phyloP scores from a whole-genome alignment of 768 basidiomycete species.

The Boletus tomentosulus region DNA sequence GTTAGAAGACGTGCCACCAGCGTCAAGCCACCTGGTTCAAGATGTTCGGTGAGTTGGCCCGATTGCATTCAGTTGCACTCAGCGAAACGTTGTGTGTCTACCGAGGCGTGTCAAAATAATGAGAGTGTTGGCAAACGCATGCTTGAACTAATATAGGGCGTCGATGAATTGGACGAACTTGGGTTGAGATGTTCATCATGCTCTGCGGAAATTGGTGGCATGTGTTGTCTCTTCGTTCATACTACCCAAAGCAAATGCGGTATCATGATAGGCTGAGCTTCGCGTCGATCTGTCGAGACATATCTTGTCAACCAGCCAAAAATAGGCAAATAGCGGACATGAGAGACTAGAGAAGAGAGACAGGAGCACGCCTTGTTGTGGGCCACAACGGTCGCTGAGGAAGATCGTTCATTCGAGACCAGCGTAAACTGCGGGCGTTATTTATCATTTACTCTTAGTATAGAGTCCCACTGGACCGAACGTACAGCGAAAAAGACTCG shows the following conservation, averaged over 20 bases:
- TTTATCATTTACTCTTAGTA: background rate
- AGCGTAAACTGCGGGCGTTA: background rate
- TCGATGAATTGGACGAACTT: background rate
- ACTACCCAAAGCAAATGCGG: background rate
- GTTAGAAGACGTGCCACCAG: too few species aligned
- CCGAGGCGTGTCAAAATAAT: background rate
- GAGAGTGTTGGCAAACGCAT: background rate
- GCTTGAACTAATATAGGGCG: background rate
- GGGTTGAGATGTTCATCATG: background rate
- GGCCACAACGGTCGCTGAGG: background rate
- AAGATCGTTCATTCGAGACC: background rate
- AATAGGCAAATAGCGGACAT: background rate
- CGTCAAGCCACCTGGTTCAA: too few species aligned
- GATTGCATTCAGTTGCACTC: background rate
- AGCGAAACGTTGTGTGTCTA: background rate
- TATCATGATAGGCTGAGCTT: background rate
- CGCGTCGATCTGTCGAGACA: background rate
- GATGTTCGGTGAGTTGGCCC: background rate
- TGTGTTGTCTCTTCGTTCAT: background rate
- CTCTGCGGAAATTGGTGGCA: background rate
- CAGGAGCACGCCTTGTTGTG: background rate
- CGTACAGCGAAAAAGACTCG: conserved; percentile 27
- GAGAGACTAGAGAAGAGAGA: background rate
- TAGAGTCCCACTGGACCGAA: background rate
- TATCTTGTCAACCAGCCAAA: background rate